Conservation (phyloP, 2,329 filamentous ascomycete genomes). For the Zymoseptoria brevis region DNA sequence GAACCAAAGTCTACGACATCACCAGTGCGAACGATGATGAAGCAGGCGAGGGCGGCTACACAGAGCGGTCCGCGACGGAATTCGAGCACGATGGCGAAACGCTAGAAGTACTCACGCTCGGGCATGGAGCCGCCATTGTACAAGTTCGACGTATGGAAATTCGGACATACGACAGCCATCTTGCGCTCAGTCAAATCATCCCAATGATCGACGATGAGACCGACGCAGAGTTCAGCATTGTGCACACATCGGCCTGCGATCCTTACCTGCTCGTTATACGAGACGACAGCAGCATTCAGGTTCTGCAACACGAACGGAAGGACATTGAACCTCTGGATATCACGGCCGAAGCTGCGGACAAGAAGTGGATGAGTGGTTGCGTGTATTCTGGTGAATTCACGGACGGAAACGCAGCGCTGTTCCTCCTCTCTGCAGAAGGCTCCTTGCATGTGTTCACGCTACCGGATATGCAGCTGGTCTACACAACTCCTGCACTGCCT, state of each 20-base stretch:
- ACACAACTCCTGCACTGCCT: constrained; percentile 65
- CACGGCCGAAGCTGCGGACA: constrained; percentile 59
- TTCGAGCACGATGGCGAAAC: constrained; percentile 88
- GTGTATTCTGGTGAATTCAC: constrained; percentile 61
- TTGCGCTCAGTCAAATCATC: constrained; percentile 82
- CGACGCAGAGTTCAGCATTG: constrained; percentile 67
- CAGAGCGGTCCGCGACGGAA: constrained; percentile 66
- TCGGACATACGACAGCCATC: constrained; percentile 84
- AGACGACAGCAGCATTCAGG: constrained; percentile 71
- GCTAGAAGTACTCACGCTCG: constrained; percentile 75
- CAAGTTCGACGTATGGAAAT: constrained; percentile 83
- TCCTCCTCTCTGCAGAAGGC: constrained; percentile 67
- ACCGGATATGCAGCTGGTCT: constrained; percentile 65
- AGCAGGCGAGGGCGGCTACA: constrained; percentile 8
- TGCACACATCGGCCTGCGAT: constrained; percentile 76
- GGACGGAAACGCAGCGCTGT: constrained; percentile 57
- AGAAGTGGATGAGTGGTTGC: constrained; percentile 75
- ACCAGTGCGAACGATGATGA: constrained; percentile 4
- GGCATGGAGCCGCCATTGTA: constrained; percentile 71
- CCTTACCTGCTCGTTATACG: constrained; percentile 76
- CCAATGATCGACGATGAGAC: constrained; percentile 89
- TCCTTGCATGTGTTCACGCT: constrained; percentile 67
- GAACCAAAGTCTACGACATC: constrained; percentile 23
- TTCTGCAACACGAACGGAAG: constrained; percentile 64
- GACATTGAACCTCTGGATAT: constrained; percentile 50